Conservation (phyloP, 495 filamentous ascomycete genomes). For the Penicillium paradoxum region DNA sequence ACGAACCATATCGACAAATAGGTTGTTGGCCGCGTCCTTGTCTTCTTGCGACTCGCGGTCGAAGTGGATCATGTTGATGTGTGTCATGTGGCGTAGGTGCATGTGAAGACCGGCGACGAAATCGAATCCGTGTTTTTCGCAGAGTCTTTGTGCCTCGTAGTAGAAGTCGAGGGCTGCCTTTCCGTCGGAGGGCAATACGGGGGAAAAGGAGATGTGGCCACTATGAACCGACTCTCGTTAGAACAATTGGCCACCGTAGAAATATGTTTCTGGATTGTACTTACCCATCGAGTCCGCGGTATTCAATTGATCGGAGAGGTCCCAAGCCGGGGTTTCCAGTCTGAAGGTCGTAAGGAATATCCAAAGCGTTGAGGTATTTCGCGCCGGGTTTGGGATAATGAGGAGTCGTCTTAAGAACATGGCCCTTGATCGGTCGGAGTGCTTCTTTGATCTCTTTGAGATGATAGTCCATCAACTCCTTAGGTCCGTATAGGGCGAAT, state of each 20-base stretch:
- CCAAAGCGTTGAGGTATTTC: not conserved
- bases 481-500: not conserved
- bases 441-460: constrained; percentile 32
- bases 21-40: constrained; percentile 32
- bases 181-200: constrained; percentile 47
- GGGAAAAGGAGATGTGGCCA: constrained; percentile 49
- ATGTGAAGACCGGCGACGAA: constrained; percentile 39
- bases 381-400: not conserved
- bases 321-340: constrained; percentile 34
- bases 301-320: constrained; percentile 30
- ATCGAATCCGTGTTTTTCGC: constrained; percentile 28
- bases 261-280: constrained; percentile 47
- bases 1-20: constrained; percentile 42
- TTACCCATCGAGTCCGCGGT: constrained; percentile 49
- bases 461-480: constrained; percentile 7
- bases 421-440: constrained; percentile 21
- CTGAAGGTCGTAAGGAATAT: not conserved
- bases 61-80: constrained; percentile 53
- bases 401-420: not conserved
- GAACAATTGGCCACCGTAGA: constrained; percentile 11
- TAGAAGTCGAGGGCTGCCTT: constrained; percentile 44
- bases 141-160: constrained; percentile 34
- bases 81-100: constrained; percentile 46
- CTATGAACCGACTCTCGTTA: constrained; percentile 1
- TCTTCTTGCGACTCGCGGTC: constrained; percentile 41